phyloP scores from a whole-genome alignment of 2,329 filamentous ascomycete genomes.

The Tolypocladium sp. region DNA sequence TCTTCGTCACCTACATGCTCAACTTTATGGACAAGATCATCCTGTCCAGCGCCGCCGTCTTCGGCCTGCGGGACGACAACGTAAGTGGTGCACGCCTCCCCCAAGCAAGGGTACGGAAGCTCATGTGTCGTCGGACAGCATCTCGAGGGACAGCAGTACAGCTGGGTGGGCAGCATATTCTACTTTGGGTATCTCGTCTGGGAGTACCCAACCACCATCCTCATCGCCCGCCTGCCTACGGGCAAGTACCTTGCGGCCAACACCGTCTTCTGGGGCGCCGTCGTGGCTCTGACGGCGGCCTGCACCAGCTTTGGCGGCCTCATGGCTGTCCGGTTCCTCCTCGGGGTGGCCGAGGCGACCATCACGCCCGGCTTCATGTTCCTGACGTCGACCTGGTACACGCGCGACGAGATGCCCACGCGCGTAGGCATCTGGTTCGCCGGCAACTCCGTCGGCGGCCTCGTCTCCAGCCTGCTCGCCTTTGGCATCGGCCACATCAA shows the following conservation, averaged over 20 bases:
- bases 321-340: constrained; percentile 39
- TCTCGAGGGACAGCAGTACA: constrained; percentile 41
- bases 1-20: constrained; percentile 48
- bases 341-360: constrained; percentile 45
- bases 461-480: constrained; percentile 39
- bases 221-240: constrained; percentile 36
- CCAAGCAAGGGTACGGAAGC: not conserved
- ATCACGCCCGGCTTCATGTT: constrained; percentile 44
- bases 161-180: constrained; percentile 46
- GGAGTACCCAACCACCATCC: constrained; percentile 38
- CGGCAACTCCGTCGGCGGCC: constrained; percentile 38
- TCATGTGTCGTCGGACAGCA: constrained; percentile 5
- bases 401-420: constrained; percentile 31
- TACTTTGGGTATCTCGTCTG: constrained; percentile 38
- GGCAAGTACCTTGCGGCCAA: constrained; percentile 36
- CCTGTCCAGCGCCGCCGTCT: constrained; percentile 44
- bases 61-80: constrained; percentile 40
- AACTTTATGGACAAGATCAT: constrained; percentile 54
- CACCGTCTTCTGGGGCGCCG: constrained; percentile 37
- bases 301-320: constrained; percentile 37
- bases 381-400: constrained; percentile 45
- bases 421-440: constrained; percentile 48
- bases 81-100: constrained; percentile 8
- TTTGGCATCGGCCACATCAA: constrained; percentile 48
- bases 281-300: constrained; percentile 31